Evolutionary conservation across 176 grass and related monocot genomes (phyloP).

Genomic region (Dactylis glomerata): DNA sequence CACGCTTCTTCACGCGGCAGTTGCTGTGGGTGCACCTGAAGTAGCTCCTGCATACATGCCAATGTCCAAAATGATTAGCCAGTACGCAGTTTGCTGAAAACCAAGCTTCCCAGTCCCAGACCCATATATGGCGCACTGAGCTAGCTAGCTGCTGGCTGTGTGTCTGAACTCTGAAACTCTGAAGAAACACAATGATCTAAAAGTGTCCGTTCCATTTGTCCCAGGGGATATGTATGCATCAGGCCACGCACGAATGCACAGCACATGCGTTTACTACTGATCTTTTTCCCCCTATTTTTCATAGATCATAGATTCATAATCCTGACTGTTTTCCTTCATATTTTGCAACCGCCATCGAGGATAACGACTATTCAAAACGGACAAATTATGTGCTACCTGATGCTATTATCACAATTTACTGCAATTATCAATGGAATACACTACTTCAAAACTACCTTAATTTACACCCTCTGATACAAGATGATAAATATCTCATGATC

Average conservation of each 20-base stretch:
- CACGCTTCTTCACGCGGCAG: conserved; percentile 96
- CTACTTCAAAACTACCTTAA: not conserved
- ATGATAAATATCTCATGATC: not conserved
- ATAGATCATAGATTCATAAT: not conserved
- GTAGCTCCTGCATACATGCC: conserved; percentile 62
- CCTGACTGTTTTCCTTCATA: not conserved
- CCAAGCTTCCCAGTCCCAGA: not conserved
- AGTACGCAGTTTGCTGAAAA: conserved; percentile 3
- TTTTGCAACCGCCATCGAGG: not conserved
- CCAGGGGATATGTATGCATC: not conserved
- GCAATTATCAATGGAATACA: not conserved
- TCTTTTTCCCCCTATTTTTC: not conserved
- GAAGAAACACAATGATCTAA: conserved; percentile 9
- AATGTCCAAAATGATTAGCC: not conserved
- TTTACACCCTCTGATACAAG: not conserved
- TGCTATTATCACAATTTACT: not conserved
- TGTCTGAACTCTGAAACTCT: not conserved
- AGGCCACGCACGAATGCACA: not conserved
- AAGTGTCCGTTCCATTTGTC: conserved; percentile 10
- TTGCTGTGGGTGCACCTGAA: conserved; percentile 95
- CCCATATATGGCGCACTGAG: conserved; percentile 14
- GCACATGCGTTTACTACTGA: not conserved
- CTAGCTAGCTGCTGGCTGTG: not conserved
- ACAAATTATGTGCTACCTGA: not conserved
- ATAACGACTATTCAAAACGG: not conserved